phyloP scores from a whole-genome alignment of 331 rosid genomes.

The Malus hybrid region DNA sequence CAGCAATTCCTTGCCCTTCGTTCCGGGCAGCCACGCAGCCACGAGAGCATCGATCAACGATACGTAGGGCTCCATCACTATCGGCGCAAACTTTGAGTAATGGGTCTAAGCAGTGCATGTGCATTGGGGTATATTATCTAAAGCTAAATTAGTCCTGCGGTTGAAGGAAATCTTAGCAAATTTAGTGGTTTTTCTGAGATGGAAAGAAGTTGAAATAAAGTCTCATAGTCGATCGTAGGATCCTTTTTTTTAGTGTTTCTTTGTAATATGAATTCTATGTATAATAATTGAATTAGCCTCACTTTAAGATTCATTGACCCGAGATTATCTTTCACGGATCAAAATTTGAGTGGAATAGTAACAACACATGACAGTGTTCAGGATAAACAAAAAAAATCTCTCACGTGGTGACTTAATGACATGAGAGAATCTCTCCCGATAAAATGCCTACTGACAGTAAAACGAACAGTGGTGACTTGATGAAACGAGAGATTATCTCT shows the following conservation, averaged over 20 bases:
- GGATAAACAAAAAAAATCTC: too few species aligned
- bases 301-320: background rate
- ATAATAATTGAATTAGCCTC: background rate
- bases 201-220: background rate
- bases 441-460: too few species aligned
- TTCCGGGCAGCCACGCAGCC: constrained; percentile 77
- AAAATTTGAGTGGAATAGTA: too few species aligned
- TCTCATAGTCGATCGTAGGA: background rate
- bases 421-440: too few species aligned
- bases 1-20: constrained; percentile 75
- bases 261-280: background rate
- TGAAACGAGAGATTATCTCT: background rate
- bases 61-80: constrained; percentile 49
- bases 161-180: background rate
- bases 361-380: too few species aligned
- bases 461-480: too few species aligned
- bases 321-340: too few species aligned
- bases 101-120: background rate
- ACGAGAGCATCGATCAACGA: constrained; percentile 48
- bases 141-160: background rate
- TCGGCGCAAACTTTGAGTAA: constrained; percentile 10
- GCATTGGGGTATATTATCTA: background rate
- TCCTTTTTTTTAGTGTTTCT: too few species aligned
- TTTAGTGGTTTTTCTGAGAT: background rate
- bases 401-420: too few species aligned